Conservation (phyloP, 148 eudicot genomes). For the Spergularia marina region DNA sequence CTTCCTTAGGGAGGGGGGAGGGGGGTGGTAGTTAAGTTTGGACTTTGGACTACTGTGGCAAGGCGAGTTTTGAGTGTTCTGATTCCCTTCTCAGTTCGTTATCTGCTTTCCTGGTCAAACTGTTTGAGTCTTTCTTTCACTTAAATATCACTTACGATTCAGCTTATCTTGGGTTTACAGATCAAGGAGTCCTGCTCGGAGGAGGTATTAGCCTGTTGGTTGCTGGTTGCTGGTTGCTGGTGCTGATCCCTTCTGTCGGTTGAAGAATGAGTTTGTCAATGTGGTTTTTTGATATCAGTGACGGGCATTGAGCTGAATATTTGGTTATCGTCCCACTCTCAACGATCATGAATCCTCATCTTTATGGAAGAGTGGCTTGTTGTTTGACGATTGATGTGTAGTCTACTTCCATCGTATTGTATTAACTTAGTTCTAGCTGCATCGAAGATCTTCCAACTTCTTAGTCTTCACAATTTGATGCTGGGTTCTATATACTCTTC, state of each 20-base stretch:
- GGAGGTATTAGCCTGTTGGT: conserved; percentile 44
- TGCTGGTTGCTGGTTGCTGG: conserved; percentile 16
- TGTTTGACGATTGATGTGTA: conserved; percentile 14
- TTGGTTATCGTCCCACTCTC: background rate
- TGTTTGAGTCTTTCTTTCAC: too few species aligned
- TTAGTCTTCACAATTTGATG: background rate
- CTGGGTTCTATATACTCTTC: background rate
- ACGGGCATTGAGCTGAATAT: background rate
- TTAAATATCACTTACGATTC: conserved; percentile 12
- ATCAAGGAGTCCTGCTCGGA: conserved; percentile 65
- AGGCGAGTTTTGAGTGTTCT: too few species aligned
- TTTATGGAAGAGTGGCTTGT: conserved; percentile 9
- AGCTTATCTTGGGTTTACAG: conserved; percentile 69
- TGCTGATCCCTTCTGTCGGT: conserved; percentile 19
- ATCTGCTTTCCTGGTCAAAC: too few species aligned
- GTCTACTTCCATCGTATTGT: background rate
- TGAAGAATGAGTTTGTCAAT: background rate
- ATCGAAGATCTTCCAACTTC: background rate
- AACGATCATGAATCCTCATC: background rate
- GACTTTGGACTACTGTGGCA: too few species aligned
- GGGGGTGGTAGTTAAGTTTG: too few species aligned
- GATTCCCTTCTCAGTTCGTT: too few species aligned
- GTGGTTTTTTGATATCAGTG: conserved; percentile 2
- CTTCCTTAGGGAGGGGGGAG: too few species aligned
- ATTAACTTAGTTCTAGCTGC: conserved; percentile 9